A percentile compares a stretch with the other conserved stretches of the same genome.
phyloP scores from a whole-genome alignment of 495 filamentous ascomycete species.

The Hypoxylon trugodes region DNA sequence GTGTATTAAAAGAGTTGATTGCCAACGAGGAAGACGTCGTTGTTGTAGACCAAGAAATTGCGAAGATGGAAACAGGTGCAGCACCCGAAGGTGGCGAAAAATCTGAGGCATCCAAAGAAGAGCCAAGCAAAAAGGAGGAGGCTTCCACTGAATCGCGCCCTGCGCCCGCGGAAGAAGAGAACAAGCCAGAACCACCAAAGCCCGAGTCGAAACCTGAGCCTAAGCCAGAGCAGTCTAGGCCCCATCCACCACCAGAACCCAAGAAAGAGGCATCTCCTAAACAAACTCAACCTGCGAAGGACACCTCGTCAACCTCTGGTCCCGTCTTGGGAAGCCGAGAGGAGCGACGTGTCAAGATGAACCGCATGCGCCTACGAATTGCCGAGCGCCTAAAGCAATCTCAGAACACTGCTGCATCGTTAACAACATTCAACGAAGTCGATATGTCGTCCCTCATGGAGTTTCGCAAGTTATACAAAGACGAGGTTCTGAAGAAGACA shows the following conservation, averaged over 20 bases:
- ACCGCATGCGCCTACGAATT: slow-evolving; percentile 97
- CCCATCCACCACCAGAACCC: slow-evolving; percentile 54
- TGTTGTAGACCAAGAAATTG: slow-evolving; percentile 89
- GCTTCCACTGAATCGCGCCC: slow-evolving; percentile 63
- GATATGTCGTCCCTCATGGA: slow-evolving; percentile 99
- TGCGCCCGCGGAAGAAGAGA: slow-evolving; percentile 60
- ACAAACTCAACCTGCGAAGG: slow-evolving; percentile 52
- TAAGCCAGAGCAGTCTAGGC: slow-evolving; percentile 49
- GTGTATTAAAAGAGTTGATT: slow-evolving; percentile 89
- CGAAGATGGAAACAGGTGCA: slow-evolving; percentile 82
- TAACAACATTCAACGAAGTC: slow-evolving; percentile 99
- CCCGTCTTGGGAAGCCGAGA: slow-evolving; percentile 76
- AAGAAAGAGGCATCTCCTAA: slow-evolving; percentile 55
- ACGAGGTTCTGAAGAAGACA: slow-evolving; percentile 92
- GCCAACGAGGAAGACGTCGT: slow-evolving; percentile 97
- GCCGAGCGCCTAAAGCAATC: slow-evolving; percentile 98
- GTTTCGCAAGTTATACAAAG: slow-evolving; percentile 95
- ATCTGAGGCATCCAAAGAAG: slow-evolving; percentile 65
- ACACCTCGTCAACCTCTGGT: slow-evolving; percentile 48
- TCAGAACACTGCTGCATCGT: slow-evolving; percentile 95
- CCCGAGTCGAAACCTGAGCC: slow-evolving; percentile 43
- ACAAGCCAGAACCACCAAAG: slow-evolving; percentile 50
- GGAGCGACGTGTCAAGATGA: slow-evolving; percentile 98
- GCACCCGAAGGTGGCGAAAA: slow-evolving; percentile 64
- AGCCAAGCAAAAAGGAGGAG: slow-evolving; percentile 65